Evolutionary conservation across 2,329 filamentous ascomycete species (phyloP), one percentile per base, ranked within the genome.

Genomic region (Dissoconium aciculare): DNA sequence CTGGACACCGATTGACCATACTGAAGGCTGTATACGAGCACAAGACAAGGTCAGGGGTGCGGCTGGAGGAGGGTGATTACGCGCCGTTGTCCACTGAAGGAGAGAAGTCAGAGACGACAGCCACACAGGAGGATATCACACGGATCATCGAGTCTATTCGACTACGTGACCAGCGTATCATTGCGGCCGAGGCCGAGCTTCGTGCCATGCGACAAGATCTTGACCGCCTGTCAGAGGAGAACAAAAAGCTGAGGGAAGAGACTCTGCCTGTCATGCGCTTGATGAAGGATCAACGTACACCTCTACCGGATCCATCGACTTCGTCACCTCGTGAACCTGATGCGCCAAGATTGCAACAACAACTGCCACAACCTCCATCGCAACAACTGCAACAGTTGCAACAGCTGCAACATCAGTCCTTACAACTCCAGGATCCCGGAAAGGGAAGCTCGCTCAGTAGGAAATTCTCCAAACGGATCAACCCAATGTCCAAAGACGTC

Each of bases 1-100:
- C 94, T 28, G 89, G 89, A 24, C 89, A 98, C 60, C 77, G 89
- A 37, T 66, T 98, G 47, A 92, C 84, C 13, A 91, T 98, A 35
- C 67, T 98, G 35, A 95, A 94, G 61, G 85, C 76, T 47, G 84
- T 95, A 32, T 95, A 94, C 59, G 85, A 95, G 51, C 77, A 89
- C 50, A 98, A 98, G 62, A 78, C 87, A 54, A 83, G 83, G 41
- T 85, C 94, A 51, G 84, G 92, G 47, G 72, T 95, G 37, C 78
- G 82, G 11, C 71, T 94, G 46, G 87, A 95, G 51, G 76, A 78
- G 38, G 87, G 94, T 48, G 82, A 95, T 55, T 98, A 94, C 54
- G 70, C 94, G 30, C 89, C 89, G 21, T 64, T 89, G 30, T 87
- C 89, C 41, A 87, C 84, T 52, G 89, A 94, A 52, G 79, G 79